These are phyloP conservation scores for Kwoniella heveanensis DNA, from an alignment of 768 basidiomycete species.

Conservation along the genomic window DNA sequence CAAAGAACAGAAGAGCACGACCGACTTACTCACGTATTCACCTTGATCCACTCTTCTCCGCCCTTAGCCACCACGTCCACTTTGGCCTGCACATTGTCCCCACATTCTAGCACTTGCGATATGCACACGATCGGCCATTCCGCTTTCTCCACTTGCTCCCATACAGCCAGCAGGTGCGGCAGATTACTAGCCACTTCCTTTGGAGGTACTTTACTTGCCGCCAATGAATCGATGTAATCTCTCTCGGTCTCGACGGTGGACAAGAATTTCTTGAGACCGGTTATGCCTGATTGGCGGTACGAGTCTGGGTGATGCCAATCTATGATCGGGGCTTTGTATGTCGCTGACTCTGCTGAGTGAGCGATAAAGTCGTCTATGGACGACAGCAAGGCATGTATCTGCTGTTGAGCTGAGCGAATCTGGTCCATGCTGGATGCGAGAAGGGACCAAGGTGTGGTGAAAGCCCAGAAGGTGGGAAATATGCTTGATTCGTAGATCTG, in stretches of 20 bases:
- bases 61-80: conserved; percentile 79
- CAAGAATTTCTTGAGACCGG: conserved; percentile 45
- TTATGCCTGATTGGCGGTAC: conserved; percentile 39
- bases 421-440: neutral
- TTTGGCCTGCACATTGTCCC: conserved; percentile 59
- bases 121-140: conserved; percentile 64
- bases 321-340: conserved; percentile 48
- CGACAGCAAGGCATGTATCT: conserved; percentile 7
- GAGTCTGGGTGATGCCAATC: conserved; percentile 45
- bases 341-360: conserved; percentile 6
- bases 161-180: conserved; percentile 76
- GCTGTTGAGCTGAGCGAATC: neutral
- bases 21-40: conserved; percentile 73
- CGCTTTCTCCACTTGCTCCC: conserved; percentile 73
- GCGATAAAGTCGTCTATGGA: conserved; percentile 27
- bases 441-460: no score
- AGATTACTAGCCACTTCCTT: conserved; percentile 65
- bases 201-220: conserved; percentile 17
- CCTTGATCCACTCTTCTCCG: conserved; percentile 75
- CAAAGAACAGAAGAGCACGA: neutral
- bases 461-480: no score
- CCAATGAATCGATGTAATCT: conserved; percentile 38
- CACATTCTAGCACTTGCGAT: conserved; percentile 43
- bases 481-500: no score
- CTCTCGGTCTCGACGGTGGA: conserved; percentile 30